Percentiles rank a stretch among this genome's conserved stretches.
These are phyloP conservation scores for Omphalea diandra DNA, from an alignment of 441 rosid genomes.

Conservation along the genomic window DNA sequence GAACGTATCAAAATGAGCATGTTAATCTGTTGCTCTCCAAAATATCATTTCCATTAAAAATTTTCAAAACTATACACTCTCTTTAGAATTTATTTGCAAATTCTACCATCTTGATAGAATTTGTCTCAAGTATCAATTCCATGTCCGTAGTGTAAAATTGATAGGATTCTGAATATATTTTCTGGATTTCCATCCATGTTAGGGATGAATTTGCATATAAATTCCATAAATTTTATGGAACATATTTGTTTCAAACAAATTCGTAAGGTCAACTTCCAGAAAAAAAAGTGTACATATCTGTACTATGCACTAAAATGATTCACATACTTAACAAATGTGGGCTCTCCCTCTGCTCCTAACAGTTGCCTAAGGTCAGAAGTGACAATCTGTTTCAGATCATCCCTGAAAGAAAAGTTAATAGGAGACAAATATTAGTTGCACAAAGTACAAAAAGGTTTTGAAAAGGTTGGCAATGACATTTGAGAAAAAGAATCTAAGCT, in stretches of 20 bases:
- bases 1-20: no score
- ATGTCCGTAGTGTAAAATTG: no score
- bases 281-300: no score
- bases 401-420: constrained; percentile 40
- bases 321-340: constrained; percentile 73
- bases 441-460: neutral
- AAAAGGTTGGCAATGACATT: neutral
- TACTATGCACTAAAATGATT: constrained; percentile 2
- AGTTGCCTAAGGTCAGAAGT: constrained; percentile 79
- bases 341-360: constrained; percentile 89
- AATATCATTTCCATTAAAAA: neutral
- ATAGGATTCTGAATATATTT: no score
- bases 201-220: no score
- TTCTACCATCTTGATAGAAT: neutral
- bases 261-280: constrained; percentile 8
- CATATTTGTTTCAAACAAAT: neutral
- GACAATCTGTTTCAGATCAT: constrained; percentile 76
- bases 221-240: neutral
- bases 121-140: neutral
- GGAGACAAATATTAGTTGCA: constrained; percentile 12
- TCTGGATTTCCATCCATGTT: neutral
- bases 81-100: no score
- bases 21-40: constrained; percentile 2
- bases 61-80: no score
- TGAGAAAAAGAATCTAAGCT: constrained; percentile 12